Evolutionary conservation across 2,329 filamentous ascomycete genomes (phyloP).

Genomic region (Apiospora aurea): DNA sequence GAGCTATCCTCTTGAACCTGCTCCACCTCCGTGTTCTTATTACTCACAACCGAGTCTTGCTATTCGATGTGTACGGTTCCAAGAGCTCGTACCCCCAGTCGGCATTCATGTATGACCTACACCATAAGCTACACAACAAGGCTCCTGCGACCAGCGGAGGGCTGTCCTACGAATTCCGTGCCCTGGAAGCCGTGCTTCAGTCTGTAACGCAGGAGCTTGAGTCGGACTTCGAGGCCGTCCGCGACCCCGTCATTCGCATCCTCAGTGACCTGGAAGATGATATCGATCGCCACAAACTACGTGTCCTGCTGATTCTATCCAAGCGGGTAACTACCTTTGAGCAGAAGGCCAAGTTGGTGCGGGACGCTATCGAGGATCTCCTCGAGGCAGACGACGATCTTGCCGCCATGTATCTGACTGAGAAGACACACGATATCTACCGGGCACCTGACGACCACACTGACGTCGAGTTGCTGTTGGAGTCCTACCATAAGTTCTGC

Average conservation of each 20-base stretch:
- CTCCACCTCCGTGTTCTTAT: constrained; percentile 96
- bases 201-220: constrained; percentile 92
- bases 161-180: constrained; percentile 94
- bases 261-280: constrained; percentile 93
- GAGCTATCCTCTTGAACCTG: constrained; percentile 92
- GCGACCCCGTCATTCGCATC: constrained; percentile 89
- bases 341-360: constrained; percentile 92
- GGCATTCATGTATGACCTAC: constrained; percentile 96
- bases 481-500: constrained; percentile 97
- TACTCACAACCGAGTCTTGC: constrained; percentile 90
- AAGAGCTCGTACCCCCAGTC: constrained; percentile 95
- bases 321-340: constrained; percentile 97
- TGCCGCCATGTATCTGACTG: constrained; percentile 92
- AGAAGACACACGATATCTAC: constrained; percentile 77
- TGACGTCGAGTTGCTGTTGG: constrained; percentile 94
- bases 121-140: constrained; percentile 89
- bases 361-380: constrained; percentile 93
- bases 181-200: constrained; percentile 92
- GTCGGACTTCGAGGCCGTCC: constrained; percentile 91
- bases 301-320: constrained; percentile 88
- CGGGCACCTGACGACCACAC: constrained; percentile 88
- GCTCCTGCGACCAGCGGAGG: constrained; percentile 64
- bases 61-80: constrained; percentile 96
- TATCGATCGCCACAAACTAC: constrained; percentile 92
- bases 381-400: constrained; percentile 96